These are phyloP conservation scores for Auricularia sp. DNA, from an alignment of 768 basidiomycete genomes.

Conservation along the genomic window DNA sequence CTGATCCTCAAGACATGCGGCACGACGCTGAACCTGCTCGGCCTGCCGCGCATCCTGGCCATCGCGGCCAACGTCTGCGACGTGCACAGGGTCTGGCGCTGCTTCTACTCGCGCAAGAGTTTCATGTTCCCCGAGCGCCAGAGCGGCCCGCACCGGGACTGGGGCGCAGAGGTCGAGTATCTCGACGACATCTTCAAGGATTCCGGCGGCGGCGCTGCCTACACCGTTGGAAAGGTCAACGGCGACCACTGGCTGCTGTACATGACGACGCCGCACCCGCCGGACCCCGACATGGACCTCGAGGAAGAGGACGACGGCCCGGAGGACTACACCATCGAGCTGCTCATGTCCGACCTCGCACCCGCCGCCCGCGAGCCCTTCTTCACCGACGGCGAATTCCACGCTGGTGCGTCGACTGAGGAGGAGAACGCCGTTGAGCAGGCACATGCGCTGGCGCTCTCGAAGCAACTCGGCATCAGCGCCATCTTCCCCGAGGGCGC, in stretches of 20 bases:
- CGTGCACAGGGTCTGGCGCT: conserved; percentile 67
- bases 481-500: conserved; percentile 69
- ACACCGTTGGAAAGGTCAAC: conserved; percentile 95
- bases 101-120: conserved; percentile 96
- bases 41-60: conserved; percentile 87
- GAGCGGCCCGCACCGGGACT: conserved; percentile 82
- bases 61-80: conserved; percentile 69
- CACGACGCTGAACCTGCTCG: conserved; percentile 93
- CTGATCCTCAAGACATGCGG: conserved; percentile 98
- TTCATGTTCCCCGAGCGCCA: conserved; percentile 99
- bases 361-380: conserved; percentile 62
- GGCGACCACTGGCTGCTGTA: conserved; percentile 98
- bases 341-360: conserved; percentile 90
- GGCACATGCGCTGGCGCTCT: conserved; percentile 50
- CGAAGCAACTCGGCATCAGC: conserved; percentile 65
- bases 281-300: conserved; percentile 2
- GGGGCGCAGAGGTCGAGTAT: conserved; percentile 87
- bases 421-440: conserved; percentile 27
- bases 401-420: conserved; percentile 13
- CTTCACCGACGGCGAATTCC: conserved; percentile 18
- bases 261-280: conserved; percentile 40
- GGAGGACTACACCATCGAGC: conserved; percentile 92
- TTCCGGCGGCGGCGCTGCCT: conserved; percentile 58
- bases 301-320: conserved; percentile 6
- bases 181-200: conserved; percentile 81